Base-by-base conservation (phyloP, 169 alveolate genomes). In the Babesia sp. region DNA sequence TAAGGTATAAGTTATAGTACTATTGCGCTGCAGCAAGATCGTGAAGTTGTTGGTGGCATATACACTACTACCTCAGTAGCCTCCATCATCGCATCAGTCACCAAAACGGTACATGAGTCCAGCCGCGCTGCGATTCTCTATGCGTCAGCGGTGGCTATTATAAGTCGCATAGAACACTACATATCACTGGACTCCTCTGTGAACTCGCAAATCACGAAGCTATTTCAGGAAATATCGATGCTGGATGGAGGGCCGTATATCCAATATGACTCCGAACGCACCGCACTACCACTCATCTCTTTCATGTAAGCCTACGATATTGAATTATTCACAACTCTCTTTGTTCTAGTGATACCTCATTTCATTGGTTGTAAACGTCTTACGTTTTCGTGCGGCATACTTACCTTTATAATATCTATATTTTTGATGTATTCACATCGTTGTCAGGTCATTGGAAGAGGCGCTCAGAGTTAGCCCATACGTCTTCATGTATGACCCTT, bases 171-270 rank as follows among this genome's bases (percentile, higher is more conserved):
- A 24, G 71, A 28, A 22, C 80, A 77, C 55, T 64, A 28, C 16
- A 50, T 60, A 3, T 0, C 50, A 2, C 1, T 26, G 67, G 74
- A 76, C 31, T 8, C 67, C 3, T 3, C 36, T 5, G 31, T 37
- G 1, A 66, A 64, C 58, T 7, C 42, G 44, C 54, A 61, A 28
- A 64, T 64, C 24, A 53, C 61, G n/a, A 34, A 58, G 73, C 1
- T 76, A 1, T 67, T 50, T 20, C 69, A 64, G 2, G 71, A 50
- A 45, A 81, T 46, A 26, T n/a, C 60, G 6, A n/a, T 71, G 71
- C 71, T 74, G 34, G 70, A 74, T n/a, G 89, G 89, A 9, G 89
- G 89, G 4, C 89, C 89, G 29, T 81, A 66, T 50, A 53, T 68
- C 9, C 63, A 37, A 37, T 64, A 50, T 24, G 89, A 81, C 57